phyloP scores from a whole-genome alignment of 2,329 filamentous ascomycete genomes.

The Pseudogymnoascus sp. region DNA sequence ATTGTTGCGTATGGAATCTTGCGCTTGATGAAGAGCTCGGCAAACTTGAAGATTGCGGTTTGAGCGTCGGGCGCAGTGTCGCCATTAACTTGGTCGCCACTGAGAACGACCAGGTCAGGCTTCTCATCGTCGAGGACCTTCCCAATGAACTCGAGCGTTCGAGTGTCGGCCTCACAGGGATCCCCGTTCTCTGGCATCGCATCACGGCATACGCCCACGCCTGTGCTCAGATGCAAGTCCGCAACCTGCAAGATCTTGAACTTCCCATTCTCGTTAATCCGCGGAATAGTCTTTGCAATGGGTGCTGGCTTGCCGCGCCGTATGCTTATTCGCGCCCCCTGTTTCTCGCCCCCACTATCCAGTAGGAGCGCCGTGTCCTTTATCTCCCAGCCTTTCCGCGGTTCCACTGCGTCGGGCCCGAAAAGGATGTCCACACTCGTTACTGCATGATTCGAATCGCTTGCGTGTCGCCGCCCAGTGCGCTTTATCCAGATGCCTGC shows the following conservation, averaged over 20 bases:
- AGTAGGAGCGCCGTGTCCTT: conserved; percentile 67
- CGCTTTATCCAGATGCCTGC: conserved; percentile 61
- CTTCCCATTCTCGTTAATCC: conserved; percentile 78
- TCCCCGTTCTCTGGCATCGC: conserved; percentile 71
- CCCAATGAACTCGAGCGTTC: conserved; percentile 83
- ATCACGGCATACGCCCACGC: conserved; percentile 76
- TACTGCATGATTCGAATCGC: conserved; percentile 38
- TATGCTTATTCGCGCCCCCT: conserved; percentile 68
- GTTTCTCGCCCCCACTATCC: conserved; percentile 51
- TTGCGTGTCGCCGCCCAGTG: conserved; percentile 40
- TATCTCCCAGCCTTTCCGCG: conserved; percentile 75
- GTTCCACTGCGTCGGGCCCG: conserved; percentile 74
- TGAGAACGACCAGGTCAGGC: conserved; percentile 84
- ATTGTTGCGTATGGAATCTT: conserved; percentile 90
- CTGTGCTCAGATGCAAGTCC: conserved; percentile 91
- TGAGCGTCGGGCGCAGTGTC: conserved; percentile 87
- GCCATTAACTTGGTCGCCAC: conserved; percentile 92
- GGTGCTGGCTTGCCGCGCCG: conserved; percentile 61
- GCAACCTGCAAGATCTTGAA: conserved; percentile 97
- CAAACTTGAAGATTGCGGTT: conserved; percentile 89
- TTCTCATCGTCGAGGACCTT: conserved; percentile 84
- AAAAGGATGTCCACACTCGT: conserved; percentile 65
- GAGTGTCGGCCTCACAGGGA: conserved; percentile 81
- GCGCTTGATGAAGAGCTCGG: conserved; percentile 72
- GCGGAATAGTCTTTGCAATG: conserved; percentile 60